Percentiles rank a stretch among this genome's conserved stretches.
phyloP scores from a whole-genome alignment of 139 green algal genomes.

The Picochlorum sp. region DNA sequence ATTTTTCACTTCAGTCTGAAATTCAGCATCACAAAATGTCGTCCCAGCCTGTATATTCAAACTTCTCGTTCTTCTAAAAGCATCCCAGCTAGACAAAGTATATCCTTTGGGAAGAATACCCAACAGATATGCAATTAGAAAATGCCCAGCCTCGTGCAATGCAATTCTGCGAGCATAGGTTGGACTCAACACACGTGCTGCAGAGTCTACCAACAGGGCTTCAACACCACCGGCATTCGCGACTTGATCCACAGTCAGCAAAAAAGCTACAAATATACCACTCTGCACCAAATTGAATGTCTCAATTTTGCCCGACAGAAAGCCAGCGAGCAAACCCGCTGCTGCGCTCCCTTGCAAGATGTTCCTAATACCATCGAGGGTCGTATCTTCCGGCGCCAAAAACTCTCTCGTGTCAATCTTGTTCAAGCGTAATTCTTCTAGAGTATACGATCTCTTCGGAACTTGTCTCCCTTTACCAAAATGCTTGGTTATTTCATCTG shows the following conservation, averaged over 20 bases:
- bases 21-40: constrained; percentile 85
- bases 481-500: constrained; percentile 18
- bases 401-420: constrained; percentile 68
- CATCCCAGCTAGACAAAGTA: constrained; percentile 74
- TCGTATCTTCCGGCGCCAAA: constrained; percentile 65
- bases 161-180: constrained; percentile 57
- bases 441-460: constrained; percentile 60
- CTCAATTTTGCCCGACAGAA: constrained; percentile 12
- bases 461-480: constrained; percentile 31
- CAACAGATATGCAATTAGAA: constrained; percentile 87
- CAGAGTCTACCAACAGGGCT: constrained; percentile 64
- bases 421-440: constrained; percentile 85
- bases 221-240: constrained; percentile 53
- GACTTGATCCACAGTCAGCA: constrained; percentile 26
- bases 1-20: constrained; percentile 63
- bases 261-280: constrained; percentile 26
- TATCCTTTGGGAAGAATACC: constrained; percentile 83
- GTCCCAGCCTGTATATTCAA: constrained; percentile 93
- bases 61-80: constrained; percentile 56
- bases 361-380: constrained; percentile 51
- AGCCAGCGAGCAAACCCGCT: constrained; percentile 47
- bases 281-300: constrained; percentile 25
- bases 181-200: constrained; percentile 34
- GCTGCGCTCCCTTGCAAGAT: constrained; percentile 27
- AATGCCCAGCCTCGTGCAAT: constrained; percentile 86